Evolutionary conservation across 2,329 filamentous ascomycete species (phyloP), one percentile per base, ranked within the genome.

Genomic region (Aspergillus calidoustus): DNA sequence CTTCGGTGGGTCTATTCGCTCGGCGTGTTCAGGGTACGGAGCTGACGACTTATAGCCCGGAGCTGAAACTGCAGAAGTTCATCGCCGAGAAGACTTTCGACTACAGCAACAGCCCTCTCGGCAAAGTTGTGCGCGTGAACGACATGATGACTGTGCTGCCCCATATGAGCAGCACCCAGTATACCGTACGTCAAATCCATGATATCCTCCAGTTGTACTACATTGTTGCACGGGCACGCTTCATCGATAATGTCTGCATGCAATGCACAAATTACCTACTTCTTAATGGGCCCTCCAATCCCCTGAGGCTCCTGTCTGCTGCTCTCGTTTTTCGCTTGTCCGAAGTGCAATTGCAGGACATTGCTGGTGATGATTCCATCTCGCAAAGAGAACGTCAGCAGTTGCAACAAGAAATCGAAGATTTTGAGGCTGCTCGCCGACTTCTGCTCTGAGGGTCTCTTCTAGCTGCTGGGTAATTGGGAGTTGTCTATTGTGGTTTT

Each of bases 181-280:
- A 66, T 2, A 68, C 66, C 0, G 50, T 65, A 1, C 78, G 83
- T 30, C 81, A 86, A 7, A 82, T 91, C 4, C 85, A 89, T 59
- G 84, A 90, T 61, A 83, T 85, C 1, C 77, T 91, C 0, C 69
- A 79, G 25, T 80, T 83, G 3, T 91, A 88, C 72, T 90, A 91
- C 76, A 80, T 84, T 28, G 83, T 89, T 1, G 80, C 87, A 0
- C 79, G 79, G 13, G 84, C 85, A 68, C 82, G 87, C 0, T 89
- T 91, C 60, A 81, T 89, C 1, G 89, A 91, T 66, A 83, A 79
- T 3, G 72, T 92, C 1, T 87, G 81, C 68, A 82, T 83, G 63
- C 88, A 90, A 64, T 85, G 82, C 0, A 76, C 85, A 1, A 82
- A 84, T 48, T 75, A 87, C 67, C 80, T 80, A 61, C 77, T 91